A percentile compares a stretch with the other conserved stretches of the same genome.
Evolutionary conservation across 805 yeast genomes (phyloP).

Genomic region (Candida chilensis): DNA sequence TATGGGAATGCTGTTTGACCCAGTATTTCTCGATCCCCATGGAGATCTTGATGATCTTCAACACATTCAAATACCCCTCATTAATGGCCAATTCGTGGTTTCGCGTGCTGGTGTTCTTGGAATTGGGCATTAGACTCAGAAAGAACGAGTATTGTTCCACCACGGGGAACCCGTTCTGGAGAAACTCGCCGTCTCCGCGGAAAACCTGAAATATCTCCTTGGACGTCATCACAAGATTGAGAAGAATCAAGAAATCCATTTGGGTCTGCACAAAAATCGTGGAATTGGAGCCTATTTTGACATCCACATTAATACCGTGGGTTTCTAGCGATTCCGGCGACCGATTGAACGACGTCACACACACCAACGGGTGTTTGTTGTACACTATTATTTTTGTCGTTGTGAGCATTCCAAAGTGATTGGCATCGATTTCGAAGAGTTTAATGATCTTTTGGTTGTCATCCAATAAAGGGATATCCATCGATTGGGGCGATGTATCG

Average conservation of each 20-base stretch:
- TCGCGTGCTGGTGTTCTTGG: constrained; percentile 19
- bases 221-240: constrained; percentile 6
- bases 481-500: neutral
- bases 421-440: neutral
- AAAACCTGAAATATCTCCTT: constrained; percentile 1
- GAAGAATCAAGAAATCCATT: constrained; percentile 15
- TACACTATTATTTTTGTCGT: neutral
- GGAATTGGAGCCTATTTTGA: constrained; percentile 17
- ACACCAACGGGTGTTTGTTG: constrained; percentile 4
- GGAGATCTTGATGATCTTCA: constrained; percentile 21
- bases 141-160: constrained; percentile 14
- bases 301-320: constrained; percentile 16
- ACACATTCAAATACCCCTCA: constrained; percentile 21
- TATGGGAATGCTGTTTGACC: constrained; percentile 28
- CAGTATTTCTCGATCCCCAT: constrained; percentile 20
- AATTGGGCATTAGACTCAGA: neutral
- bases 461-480: neutral
- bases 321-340: constrained; percentile 12
- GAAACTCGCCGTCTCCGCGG: constrained; percentile 6
- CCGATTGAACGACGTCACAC: constrained; percentile 16
- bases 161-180: constrained; percentile 25
- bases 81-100: constrained; percentile 12
- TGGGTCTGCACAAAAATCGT: constrained; percentile 18
- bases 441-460: neutral
- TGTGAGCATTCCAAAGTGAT: neutral